Evolutionary conservation across 2,329 filamentous ascomycete genomes (phyloP).

Genomic region (Capronia coronata): DNA sequence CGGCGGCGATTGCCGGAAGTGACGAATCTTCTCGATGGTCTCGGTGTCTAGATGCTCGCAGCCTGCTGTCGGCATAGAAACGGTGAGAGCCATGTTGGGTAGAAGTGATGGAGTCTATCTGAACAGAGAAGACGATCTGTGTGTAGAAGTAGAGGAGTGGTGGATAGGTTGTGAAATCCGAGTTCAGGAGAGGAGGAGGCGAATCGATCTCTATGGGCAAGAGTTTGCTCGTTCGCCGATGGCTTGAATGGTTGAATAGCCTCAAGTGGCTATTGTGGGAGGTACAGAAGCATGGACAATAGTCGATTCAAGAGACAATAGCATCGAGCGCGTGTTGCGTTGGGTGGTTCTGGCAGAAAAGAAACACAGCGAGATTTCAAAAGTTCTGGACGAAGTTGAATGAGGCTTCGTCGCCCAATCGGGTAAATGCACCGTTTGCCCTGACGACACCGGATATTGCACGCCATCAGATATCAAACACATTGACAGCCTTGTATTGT

Average conservation of each 20-base stretch:
- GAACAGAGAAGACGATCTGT: neutral
- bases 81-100: slow-evolving; percentile 15
- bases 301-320: neutral
- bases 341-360: neutral
- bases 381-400: neutral
- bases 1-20: slow-evolving; percentile 11
- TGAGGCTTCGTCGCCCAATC: neutral
- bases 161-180: too few relatives aligned
- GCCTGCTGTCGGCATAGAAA: slow-evolving; percentile 23
- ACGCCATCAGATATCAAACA: neutral
- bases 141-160: neutral
- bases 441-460: neutral
- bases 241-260: neutral
- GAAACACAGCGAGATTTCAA: neutral
- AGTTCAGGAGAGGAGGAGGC: too few relatives aligned
- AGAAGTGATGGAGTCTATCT: too few relatives aligned
- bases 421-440: neutral
- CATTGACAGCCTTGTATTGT: too few relatives aligned
- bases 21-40: slow-evolving; percentile 19
- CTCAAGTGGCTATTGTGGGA: slow-evolving; percentile 1
- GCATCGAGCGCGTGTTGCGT: neutral
- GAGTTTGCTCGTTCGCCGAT: neutral
- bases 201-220: neutral
- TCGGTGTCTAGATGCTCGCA: slow-evolving; percentile 27
- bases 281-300: neutral